Base-by-base conservation (phyloP, 495 filamentous ascomycete genomes). In the Podospora bellae-mahoneyi region DNA sequence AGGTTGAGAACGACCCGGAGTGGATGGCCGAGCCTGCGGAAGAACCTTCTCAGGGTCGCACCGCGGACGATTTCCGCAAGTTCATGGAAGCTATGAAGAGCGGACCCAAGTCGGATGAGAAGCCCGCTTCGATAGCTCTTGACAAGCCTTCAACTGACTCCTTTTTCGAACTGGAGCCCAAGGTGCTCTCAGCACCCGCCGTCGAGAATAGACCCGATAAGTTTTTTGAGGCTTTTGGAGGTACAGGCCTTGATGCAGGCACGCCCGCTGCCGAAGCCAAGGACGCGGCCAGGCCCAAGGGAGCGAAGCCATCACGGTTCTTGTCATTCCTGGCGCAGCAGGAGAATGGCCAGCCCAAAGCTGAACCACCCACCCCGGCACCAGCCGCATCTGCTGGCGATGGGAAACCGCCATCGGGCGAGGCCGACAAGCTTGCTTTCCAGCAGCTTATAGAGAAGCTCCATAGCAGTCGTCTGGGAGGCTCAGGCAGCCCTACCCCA, bases 31-130 rank as follows among this genome's bases (percentile, higher is more conserved):
- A 91, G 66, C 89, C 88, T 44, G 87, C 87, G 54, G 91, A 90
- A 61, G 86, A 89, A 62, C 89, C 89, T 69, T 76, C 84, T 58
- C 87, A 88, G 66, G 87, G 83, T 19, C 91, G 91, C 74, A 96
- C 91, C 10, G 89, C 91, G 74, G 93, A 96, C 73, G 93, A 98
- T 65, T 98, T 99, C 77, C 90, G 97, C 78, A 90, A 90, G 68
- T 99, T 96, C 88, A 97, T 97, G 80, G 92, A 95, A 71, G 83
- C 81, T 62, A 96, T 96, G 94, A 97, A 94, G 53, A 68, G 63
- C 71, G 71, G 74, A 1, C 55, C 72, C 74, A 75, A 77, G 66
- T 5, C 84, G 78, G 75, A 77, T 53, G 84, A 87, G 68, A 88
- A 86, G 75, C 78, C 73, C 54, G 76, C 82, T 30, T 73, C 72